A percentile compares a stretch with the other conserved stretches of the same genome.
phyloP scores from a whole-genome alignment of 345 rosid species.

The Erucastrum elatum region DNA sequence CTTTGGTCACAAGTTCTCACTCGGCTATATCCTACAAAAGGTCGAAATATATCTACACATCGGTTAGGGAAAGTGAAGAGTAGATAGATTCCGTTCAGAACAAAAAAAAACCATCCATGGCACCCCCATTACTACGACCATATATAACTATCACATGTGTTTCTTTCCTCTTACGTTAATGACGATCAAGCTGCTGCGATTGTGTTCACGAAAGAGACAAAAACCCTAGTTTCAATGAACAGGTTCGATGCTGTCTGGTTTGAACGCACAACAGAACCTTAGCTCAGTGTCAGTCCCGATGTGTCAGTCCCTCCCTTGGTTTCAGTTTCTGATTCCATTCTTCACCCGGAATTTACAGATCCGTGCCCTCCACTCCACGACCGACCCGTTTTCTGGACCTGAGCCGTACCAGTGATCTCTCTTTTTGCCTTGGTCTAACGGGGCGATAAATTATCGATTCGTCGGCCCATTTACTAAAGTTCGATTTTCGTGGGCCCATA shows the following conservation, averaged over 20 bases:
- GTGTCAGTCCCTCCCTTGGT: background rate
- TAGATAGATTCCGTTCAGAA: too few relatives aligned
- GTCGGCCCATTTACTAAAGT: background rate
- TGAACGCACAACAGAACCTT: background rate
- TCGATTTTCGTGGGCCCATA: background rate
- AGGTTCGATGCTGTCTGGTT: background rate
- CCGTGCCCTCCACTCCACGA: conserved; percentile 4
- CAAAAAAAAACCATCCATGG: too few relatives aligned
- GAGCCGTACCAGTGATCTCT: background rate
- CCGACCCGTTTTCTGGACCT: conserved; percentile 13
- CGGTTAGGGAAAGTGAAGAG: too few relatives aligned
- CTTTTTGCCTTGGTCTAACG: background rate
- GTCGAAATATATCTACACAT: too few relatives aligned
- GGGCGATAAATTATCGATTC: background rate
- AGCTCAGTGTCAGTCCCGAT: background rate
- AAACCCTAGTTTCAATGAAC: background rate
- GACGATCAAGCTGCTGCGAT: too few relatives aligned
- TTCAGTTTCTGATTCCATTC: conserved; percentile 13
- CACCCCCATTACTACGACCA: too few relatives aligned
- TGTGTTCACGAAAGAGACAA: too few relatives aligned
- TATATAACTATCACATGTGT: too few relatives aligned
- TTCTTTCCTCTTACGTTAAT: too few relatives aligned
- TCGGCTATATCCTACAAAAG: too few relatives aligned
- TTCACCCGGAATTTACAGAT: conserved; percentile 7
- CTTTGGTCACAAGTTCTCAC: too few relatives aligned